Percentiles rank a stretch among this genome's conserved stretches.
phyloP scores from a whole-genome alignment of 75 land plant species.

The Azolla pinnata region DNA sequence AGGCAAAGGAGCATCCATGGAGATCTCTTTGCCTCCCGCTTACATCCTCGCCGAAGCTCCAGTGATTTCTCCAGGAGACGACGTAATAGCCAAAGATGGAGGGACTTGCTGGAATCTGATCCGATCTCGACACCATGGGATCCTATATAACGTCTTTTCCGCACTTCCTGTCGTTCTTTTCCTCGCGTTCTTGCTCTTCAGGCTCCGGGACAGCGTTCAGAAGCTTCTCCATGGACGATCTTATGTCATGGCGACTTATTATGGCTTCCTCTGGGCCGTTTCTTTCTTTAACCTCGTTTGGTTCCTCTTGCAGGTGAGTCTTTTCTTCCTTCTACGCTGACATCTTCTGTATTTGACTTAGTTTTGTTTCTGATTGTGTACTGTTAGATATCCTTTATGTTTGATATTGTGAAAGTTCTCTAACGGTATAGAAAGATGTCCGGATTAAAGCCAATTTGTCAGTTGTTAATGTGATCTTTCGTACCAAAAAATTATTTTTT shows the following conservation, averaged over 20 bases:
- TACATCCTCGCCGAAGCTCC: neutral
- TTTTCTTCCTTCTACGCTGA: no score
- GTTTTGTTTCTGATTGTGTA: no score
- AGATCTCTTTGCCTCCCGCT: neutral
- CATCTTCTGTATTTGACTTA: no score
- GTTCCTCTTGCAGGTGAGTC: constrained; percentile 65
- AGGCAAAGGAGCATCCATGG: constrained; percentile 5
- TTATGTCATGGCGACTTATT: constrained; percentile 68
- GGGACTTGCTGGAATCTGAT: constrained; percentile 5
- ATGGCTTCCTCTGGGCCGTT: constrained; percentile 67
- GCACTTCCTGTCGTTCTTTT: constrained; percentile 53
- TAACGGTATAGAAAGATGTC: no score
- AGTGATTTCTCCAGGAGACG: neutral
- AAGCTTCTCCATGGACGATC: constrained; percentile 58
- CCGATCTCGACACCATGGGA: constrained; percentile 33
- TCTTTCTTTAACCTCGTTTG: constrained; percentile 68
- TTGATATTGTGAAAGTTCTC: no score
- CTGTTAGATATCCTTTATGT: no score
- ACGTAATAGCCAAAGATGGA: neutral
- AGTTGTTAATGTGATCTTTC: no score
- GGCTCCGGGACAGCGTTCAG: constrained; percentile 40
- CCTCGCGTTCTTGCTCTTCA: constrained; percentile 47
- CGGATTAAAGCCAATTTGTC: no score
- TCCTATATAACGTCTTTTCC: constrained; percentile 36
- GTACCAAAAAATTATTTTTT: no score